A percentile compares a stretch with the other conserved stretches of the same genome.
phyloP scores from a whole-genome alignment of 805 yeast species.

The Lipomyces kockii region DNA sequence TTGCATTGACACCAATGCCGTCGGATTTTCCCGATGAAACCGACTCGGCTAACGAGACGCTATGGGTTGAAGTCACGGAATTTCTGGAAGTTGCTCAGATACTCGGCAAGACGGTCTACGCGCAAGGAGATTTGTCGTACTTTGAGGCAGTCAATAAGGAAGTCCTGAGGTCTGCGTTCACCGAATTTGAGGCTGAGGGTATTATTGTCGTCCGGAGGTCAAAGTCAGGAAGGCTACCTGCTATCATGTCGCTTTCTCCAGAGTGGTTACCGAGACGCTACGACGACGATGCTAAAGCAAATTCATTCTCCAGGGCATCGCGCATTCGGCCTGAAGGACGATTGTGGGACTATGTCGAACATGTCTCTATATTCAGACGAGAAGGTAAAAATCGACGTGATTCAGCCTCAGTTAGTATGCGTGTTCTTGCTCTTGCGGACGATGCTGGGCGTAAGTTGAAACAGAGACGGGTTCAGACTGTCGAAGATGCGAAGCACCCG shows the following conservation, averaged over 20 bases:
- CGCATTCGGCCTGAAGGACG: slow-evolving; percentile 41
- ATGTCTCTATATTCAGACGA: slow-evolving; percentile 46
- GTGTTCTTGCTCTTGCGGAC: slow-evolving; percentile 34
- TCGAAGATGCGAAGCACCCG: slow-evolving; percentile 34
- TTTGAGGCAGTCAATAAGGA: slow-evolving; percentile 51
- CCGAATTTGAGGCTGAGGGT: slow-evolving; percentile 45
- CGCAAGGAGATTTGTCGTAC: slow-evolving; percentile 50
- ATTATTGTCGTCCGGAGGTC: slow-evolving; percentile 40
- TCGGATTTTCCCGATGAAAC: slow-evolving; percentile 23
- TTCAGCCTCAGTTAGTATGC: slow-evolving; percentile 33
- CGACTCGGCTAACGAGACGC: slow-evolving; percentile 28
- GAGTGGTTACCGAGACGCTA: slow-evolving; percentile 38
- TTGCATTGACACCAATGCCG: slow-evolving; percentile 43
- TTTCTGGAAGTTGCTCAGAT: slow-evolving; percentile 47
- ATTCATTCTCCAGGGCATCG: slow-evolving; percentile 23
- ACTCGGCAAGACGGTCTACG: slow-evolving; percentile 50
- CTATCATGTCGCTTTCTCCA: slow-evolving; percentile 37
- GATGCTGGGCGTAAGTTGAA: slow-evolving; percentile 36
- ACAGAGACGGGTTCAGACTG: slow-evolving; percentile 31
- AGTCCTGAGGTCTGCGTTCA: slow-evolving; percentile 46
- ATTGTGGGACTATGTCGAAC: slow-evolving; percentile 44
- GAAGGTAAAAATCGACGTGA: slow-evolving; percentile 46
- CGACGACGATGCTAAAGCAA: slow-evolving; percentile 8
- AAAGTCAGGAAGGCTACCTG: slow-evolving; percentile 34
- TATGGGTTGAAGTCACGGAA: slow-evolving; percentile 44